Conservation (phyloP, 257 asterid genomes). For the Dorcoceras hygrometricum region DNA sequence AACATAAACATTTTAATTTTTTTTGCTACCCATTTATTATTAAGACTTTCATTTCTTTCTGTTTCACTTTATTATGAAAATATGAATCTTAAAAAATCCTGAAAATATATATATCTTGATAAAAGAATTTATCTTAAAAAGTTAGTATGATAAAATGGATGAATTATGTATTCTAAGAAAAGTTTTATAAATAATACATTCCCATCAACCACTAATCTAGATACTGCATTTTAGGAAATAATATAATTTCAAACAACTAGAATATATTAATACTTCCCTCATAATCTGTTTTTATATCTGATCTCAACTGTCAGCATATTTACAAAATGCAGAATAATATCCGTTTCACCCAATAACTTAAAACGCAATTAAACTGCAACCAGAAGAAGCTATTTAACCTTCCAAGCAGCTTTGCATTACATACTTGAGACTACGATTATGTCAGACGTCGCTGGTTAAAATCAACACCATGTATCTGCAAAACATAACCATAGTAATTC, state of each 20-base stretch:
- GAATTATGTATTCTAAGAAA: too few relatives aligned
- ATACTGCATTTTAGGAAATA: too few relatives aligned
- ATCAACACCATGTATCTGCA: constrained; percentile 48
- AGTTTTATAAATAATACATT: too few relatives aligned
- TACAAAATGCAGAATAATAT: not conserved
- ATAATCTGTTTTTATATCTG: not conserved
- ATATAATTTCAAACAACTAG: not conserved
- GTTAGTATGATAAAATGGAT: too few relatives aligned
- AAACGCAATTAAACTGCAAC: not conserved
- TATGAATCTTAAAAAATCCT: too few relatives aligned
- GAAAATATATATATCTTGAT: too few relatives aligned
- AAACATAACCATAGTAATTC: constrained; percentile 6
- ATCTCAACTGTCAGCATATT: constrained; percentile 1
- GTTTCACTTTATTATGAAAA: too few relatives aligned
- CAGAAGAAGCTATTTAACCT: not conserved
- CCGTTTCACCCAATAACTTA: not conserved
- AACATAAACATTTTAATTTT: too few relatives aligned
- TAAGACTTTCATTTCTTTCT: too few relatives aligned
- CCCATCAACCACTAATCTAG: too few relatives aligned
- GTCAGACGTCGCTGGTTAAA: constrained; percentile 43
- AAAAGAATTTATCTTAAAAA: too few relatives aligned
- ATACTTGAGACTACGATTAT: constrained; percentile 24
- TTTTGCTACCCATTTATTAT: too few relatives aligned
- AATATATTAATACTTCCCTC: not conserved
- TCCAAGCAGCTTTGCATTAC: not conserved